These are phyloP conservation scores for Aspergillus heteromorphus DNA, from an alignment of 495 filamentous ascomycete genomes.

Conservation along the genomic window DNA sequence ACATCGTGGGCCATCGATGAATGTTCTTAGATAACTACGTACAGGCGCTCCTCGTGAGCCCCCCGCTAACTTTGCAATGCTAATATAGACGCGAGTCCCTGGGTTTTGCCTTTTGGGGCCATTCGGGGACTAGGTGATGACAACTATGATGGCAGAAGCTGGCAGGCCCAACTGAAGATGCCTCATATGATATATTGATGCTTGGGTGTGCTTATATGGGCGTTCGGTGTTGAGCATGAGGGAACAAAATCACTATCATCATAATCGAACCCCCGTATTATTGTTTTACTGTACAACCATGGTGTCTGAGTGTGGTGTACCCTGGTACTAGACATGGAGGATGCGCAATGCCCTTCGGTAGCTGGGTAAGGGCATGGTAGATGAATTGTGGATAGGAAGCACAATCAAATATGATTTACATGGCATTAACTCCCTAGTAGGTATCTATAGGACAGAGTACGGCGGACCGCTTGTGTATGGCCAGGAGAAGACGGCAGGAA, in stretches of 20 bases:
- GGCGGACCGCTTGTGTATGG: too few relatives aligned
- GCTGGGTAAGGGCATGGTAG: too few relatives aligned
- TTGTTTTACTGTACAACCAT: not conserved
- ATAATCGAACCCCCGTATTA: not conserved
- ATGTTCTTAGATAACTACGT: not conserved
- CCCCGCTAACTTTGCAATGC: not conserved
- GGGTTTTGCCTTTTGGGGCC: too few relatives aligned
- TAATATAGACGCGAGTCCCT: too few relatives aligned
- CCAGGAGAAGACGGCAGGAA: too few relatives aligned
- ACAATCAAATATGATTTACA: too few relatives aligned
- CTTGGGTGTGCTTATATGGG: not conserved
- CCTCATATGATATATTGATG: conserved; percentile 3
- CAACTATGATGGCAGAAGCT: conserved; percentile 8
- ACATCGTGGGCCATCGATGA: conserved; percentile 68
- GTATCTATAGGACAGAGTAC: too few relatives aligned
- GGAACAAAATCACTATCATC: not conserved
- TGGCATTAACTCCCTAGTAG: too few relatives aligned
- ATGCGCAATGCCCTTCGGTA: too few relatives aligned
- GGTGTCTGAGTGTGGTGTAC: too few relatives aligned
- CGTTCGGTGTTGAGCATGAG: conserved; percentile 6
- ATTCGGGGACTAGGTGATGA: not conserved
- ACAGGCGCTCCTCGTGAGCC: not conserved
- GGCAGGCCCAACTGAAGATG: conserved; percentile 10
- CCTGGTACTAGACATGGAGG: too few relatives aligned
- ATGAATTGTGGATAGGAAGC: too few relatives aligned